Evolutionary conservation across 1,284 basidiomycete species (phyloP).

Genomic region (Mycena sp.): DNA sequence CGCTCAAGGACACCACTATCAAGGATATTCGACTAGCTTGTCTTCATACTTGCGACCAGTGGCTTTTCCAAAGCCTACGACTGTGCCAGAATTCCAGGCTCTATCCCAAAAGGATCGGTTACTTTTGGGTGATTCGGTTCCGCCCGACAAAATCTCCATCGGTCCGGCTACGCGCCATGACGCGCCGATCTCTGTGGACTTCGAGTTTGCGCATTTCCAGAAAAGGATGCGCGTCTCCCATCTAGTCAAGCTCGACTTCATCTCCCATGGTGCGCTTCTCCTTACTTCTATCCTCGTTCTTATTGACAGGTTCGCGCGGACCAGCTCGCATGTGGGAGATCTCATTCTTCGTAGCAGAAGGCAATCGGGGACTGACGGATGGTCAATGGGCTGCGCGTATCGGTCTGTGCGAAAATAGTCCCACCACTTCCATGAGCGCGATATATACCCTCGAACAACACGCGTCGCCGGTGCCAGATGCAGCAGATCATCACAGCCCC

Average conservation of each 20-base stretch:
- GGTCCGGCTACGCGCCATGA: constrained; percentile 57
- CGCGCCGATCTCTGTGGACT: constrained; percentile 61
- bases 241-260: constrained; percentile 66
- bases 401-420: constrained; percentile 12
- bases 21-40: constrained; percentile 73
- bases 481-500: background rate
- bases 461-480: background rate
- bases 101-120: constrained; percentile 66
- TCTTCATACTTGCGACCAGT: constrained; percentile 67
- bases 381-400: constrained; percentile 26
- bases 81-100: constrained; percentile 56
- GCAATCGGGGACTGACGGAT: background rate
- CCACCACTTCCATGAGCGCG: background rate
- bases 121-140: constrained; percentile 59
- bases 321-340: constrained; percentile 27
- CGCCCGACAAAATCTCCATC: constrained; percentile 63
- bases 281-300: background rate
- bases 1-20: constrained; percentile 57
- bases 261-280: constrained; percentile 64
- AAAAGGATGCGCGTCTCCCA: constrained; percentile 74
- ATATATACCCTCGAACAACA: constrained; percentile 6
- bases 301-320: background rate
- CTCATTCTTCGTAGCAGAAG: constrained; percentile 10
- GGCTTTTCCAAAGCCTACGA: constrained; percentile 68
- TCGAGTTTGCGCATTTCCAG: constrained; percentile 70